phyloP scores from a whole-genome alignment of 2,329 filamentous ascomycete species.

The Colletotrichum liaoningense region DNA sequence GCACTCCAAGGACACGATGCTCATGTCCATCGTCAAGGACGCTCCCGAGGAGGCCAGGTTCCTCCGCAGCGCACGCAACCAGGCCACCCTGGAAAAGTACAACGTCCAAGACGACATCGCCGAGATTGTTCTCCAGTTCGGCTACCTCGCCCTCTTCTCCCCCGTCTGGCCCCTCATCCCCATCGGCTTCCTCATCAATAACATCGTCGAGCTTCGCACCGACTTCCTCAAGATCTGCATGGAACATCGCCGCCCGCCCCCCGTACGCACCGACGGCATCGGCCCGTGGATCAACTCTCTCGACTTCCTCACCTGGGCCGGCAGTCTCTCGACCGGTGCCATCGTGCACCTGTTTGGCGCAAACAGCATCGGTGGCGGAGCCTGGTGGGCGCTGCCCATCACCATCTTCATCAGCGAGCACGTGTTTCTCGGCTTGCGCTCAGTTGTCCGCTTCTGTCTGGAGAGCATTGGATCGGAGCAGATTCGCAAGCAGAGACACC shows the following conservation, averaged over 20 bases:
- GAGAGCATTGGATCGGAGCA: slow-evolving; percentile 52
- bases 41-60: slow-evolving; percentile 73
- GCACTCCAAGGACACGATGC: slow-evolving; percentile 52
- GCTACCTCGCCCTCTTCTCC: slow-evolving; percentile 79
- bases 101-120: slow-evolving; percentile 79
- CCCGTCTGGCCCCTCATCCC: slow-evolving; percentile 82
- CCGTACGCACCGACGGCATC: slow-evolving; percentile 77
- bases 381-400: slow-evolving; percentile 74
- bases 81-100: slow-evolving; percentile 76
- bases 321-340: slow-evolving; percentile 77
- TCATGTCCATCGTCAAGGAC: slow-evolving; percentile 63
- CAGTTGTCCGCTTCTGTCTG: slow-evolving; percentile 49
- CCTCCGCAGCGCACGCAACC: slow-evolving; percentile 71
- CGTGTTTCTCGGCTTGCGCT: slow-evolving; percentile 72
- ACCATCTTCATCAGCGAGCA: slow-evolving; percentile 81
- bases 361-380: slow-evolving; percentile 65
- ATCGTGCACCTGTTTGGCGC: slow-evolving; percentile 78
- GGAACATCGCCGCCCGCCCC: slow-evolving; percentile 78
- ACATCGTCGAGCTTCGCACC: slow-evolving; percentile 81
- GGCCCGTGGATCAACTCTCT: slow-evolving; percentile 79
- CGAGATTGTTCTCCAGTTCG: slow-evolving; percentile 80
- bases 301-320: slow-evolving; percentile 77
- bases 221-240: slow-evolving; percentile 82
- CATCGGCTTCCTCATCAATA: slow-evolving; percentile 79
- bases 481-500: slow-evolving; percentile 52